Conservation (phyloP, 1,139 yeast species). For the Blastobotrys elegans region DNA sequence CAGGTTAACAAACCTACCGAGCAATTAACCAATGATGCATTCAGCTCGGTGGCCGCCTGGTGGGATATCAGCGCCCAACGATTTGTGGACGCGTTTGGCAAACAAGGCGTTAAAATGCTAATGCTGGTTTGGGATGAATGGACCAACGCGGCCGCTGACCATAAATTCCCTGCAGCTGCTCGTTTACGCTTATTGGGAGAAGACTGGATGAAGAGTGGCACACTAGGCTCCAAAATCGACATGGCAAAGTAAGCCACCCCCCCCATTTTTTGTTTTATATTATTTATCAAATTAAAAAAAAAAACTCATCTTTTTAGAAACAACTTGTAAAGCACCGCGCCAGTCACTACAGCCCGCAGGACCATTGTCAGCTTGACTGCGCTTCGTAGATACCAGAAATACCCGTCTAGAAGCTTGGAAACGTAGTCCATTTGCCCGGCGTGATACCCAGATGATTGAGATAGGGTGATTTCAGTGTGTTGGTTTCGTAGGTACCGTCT, state of each 20-base stretch:
- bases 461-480: constrained; percentile 6
- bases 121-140: constrained; percentile 44
- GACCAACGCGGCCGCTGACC: constrained; percentile 46
- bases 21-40: constrained; percentile 63
- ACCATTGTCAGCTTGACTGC: constrained; percentile 11
- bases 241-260: too few species aligned
- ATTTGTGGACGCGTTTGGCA: constrained; percentile 54
- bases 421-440: constrained; percentile 16
- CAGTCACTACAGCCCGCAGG: constrained; percentile 1
- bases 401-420: constrained; percentile 14
- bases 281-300: too few species aligned
- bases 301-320: neutral
- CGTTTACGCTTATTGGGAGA: constrained; percentile 71
- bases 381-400: constrained; percentile 11
- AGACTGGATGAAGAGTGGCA: constrained; percentile 54
- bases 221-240: constrained; percentile 26
- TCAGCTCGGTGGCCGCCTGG: constrained; percentile 72
- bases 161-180: constrained; percentile 68
- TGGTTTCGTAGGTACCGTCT: constrained; percentile 11
- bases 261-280: too few species aligned
- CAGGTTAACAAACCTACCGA: constrained; percentile 51
- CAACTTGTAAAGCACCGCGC: constrained; percentile 3
- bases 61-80: constrained; percentile 78
- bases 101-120: constrained; percentile 65
- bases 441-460: constrained; percentile 2